These are phyloP conservation scores for Herpetomonas tarakana DNA, from an alignment of 208 protist species.

Conservation along the genomic window DNA sequence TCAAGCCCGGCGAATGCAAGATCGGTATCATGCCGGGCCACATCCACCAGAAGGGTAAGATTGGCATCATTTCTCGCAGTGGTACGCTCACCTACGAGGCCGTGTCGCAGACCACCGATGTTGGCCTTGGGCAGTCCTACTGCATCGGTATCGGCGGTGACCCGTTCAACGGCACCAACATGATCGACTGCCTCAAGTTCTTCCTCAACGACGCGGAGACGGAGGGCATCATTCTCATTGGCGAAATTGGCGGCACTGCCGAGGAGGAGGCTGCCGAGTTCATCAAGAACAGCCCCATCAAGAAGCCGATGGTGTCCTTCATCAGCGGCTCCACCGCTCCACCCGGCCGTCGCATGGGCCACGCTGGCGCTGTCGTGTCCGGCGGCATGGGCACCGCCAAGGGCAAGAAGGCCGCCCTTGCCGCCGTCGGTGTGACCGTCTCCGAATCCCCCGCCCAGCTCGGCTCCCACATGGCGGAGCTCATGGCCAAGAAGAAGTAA, in stretches of 20 bases:
- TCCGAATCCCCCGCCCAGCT: slow-evolving; percentile 93
- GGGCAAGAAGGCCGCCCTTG: slow-evolving; percentile 95
- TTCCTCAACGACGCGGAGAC: slow-evolving; percentile 98
- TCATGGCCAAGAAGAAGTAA: slow-evolving; percentile 63
- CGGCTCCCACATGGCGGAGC: slow-evolving; percentile 89
- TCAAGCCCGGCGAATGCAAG: slow-evolving; percentile 98
- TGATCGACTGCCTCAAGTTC: slow-evolving; percentile 97
- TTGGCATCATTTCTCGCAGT: slow-evolving; percentile 98
- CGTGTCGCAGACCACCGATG: slow-evolving; percentile 97
- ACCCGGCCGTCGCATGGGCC: slow-evolving; percentile 95
- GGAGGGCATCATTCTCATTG: slow-evolving; percentile 97
- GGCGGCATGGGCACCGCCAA: slow-evolving; percentile 94
- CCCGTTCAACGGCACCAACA: slow-evolving; percentile 99
- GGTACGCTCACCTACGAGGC: slow-evolving; percentile 99
- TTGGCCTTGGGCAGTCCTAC: slow-evolving; percentile 95
- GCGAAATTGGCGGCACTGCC: slow-evolving; percentile 98
- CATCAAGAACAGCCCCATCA: slow-evolving; percentile 92
- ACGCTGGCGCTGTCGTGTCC: slow-evolving; percentile 98
- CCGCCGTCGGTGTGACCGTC: slow-evolving; percentile 90
- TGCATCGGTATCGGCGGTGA: slow-evolving; percentile 99
- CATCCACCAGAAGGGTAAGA: slow-evolving; percentile 98
- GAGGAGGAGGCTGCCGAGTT: slow-evolving; percentile 99
- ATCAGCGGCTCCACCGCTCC: slow-evolving; percentile 98
- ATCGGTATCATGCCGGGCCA: slow-evolving; percentile 99
- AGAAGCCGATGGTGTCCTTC: slow-evolving; percentile 98